phyloP scores from a whole-genome alignment of 2,329 filamentous ascomycete species.

The Tolypocladium amazonense region DNA sequence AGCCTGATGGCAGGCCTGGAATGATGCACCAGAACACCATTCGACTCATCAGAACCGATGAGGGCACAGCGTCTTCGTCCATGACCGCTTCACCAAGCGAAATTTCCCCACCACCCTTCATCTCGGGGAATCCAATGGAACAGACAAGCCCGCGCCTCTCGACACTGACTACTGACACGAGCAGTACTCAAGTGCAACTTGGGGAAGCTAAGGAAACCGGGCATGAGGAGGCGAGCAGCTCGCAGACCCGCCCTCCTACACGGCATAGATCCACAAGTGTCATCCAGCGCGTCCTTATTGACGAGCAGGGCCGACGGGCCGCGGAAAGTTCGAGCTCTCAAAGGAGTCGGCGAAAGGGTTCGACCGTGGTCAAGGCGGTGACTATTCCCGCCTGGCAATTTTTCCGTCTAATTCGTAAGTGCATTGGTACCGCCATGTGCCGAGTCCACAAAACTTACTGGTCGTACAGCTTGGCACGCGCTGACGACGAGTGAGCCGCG shows the following conservation, averaged over 20 bases:
- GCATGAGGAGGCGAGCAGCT: neutral
- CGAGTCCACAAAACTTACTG: neutral
- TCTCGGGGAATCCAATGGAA: neutral
- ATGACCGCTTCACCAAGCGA: slow-evolving; percentile 21
- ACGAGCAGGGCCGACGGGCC: slow-evolving; percentile 35
- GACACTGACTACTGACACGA: neutral
- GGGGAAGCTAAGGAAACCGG: neutral
- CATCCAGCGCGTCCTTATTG: slow-evolving; percentile 48
- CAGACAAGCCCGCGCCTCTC: neutral
- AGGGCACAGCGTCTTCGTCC: slow-evolving; percentile 19
- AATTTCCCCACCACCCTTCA: slow-evolving; percentile 11
- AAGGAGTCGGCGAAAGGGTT: slow-evolving; percentile 32
- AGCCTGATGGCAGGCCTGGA: slow-evolving; percentile 11
- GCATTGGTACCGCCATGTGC: slow-evolving; percentile 10
- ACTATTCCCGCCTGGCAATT: slow-evolving; percentile 97
- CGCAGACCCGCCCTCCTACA: slow-evolving; percentile 9
- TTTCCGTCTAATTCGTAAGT: slow-evolving; percentile 79
- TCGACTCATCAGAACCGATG: slow-evolving; percentile 21
- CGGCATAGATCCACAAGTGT: slow-evolving; percentile 46
- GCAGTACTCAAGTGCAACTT: neutral
- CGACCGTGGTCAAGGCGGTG: slow-evolving; percentile 62
- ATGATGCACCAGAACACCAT: slow-evolving; percentile 20
- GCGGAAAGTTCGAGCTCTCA: slow-evolving; percentile 29
- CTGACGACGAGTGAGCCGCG: slow-evolving; percentile 38
- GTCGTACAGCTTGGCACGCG: slow-evolving; percentile 68